These are phyloP conservation scores for Globisporangium apiculatum DNA, from an alignment of 352 stramenopile genomes.

Conservation along the genomic window DNA sequence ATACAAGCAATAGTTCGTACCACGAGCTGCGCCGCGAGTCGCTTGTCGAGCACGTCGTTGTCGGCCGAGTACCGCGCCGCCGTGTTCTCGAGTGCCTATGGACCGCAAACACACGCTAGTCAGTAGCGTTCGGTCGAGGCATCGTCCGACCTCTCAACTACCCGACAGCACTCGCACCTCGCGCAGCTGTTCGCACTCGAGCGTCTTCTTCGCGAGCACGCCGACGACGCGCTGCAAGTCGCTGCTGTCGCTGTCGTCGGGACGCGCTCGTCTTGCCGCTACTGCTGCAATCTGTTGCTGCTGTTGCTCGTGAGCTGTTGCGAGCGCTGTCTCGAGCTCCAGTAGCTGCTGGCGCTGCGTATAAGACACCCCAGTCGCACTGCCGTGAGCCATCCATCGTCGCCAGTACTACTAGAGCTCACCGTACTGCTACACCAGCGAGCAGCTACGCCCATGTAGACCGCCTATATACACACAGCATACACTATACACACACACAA, in stretches of 20 bases:
- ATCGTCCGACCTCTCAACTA: neutral
- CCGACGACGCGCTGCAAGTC: constrained; percentile 50
- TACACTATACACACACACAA: neutral
- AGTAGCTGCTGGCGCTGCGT: constrained; percentile 34
- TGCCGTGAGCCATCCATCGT: too few relatives aligned
- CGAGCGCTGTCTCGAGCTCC: constrained; percentile 38
- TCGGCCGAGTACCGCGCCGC: constrained; percentile 48
- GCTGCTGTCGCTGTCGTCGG: constrained; percentile 14
- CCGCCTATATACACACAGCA: too few relatives aligned
- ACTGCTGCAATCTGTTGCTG: constrained; percentile 6
- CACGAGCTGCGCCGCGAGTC: constrained; percentile 62
- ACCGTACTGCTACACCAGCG: too few relatives aligned
- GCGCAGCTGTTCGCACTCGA: constrained; percentile 61
- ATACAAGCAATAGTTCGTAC: constrained; percentile 14
- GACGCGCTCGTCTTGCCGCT: neutral
- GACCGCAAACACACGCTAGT: neutral
- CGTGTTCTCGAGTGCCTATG: constrained; percentile 50
- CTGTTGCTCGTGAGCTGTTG: constrained; percentile 16
- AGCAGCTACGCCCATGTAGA: too few relatives aligned
- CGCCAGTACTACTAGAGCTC: too few relatives aligned
- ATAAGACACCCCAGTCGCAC: neutral
- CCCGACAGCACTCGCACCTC: constrained; percentile 26
- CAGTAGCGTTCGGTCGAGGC: neutral
- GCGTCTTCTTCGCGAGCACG: constrained; percentile 48
- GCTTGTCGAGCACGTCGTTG: constrained; percentile 59